A percentile compares a stretch with the other conserved stretches of the same genome.
phyloP scores from a whole-genome alignment of 495 filamentous ascomycete species.

The Letharia lupina region DNA sequence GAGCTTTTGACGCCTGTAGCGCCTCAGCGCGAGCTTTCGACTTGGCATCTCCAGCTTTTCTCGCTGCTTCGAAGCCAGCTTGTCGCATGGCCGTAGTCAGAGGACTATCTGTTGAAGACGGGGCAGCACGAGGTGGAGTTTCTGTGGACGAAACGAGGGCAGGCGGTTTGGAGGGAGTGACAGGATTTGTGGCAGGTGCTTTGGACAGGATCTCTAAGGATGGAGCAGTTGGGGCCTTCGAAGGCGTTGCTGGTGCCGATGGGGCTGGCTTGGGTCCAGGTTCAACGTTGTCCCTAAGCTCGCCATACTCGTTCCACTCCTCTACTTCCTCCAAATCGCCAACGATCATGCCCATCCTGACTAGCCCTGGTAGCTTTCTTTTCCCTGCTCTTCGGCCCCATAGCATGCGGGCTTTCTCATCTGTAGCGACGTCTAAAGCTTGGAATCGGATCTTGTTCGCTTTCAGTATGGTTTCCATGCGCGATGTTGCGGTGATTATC shows the following conservation, averaged over 20 bases:
- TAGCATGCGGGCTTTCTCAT: conserved; percentile 82
- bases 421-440: conserved; percentile 83
- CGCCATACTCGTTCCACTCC: conserved; percentile 98
- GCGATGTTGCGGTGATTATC: conserved; percentile 91
- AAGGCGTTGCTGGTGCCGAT: conserved; percentile 27
- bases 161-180: conserved; percentile 31
- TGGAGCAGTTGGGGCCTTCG: conserved; percentile 18
- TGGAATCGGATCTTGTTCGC: conserved; percentile 90
- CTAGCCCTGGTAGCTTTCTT: conserved; percentile 79
- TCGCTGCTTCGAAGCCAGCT: conserved; percentile 61
- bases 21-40: conserved; percentile 23
- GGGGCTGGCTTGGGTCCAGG: conserved; percentile 47
- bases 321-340: conserved; percentile 89
- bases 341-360: conserved; percentile 77
- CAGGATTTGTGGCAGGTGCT: conserved; percentile 27
- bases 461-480: conserved; percentile 92
- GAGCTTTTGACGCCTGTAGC: not conserved
- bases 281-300: conserved; percentile 72
- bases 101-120: conserved; percentile 18
- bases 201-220: conserved; percentile 36
- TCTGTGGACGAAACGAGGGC: conserved; percentile 12
- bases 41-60: conserved; percentile 42
- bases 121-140: conserved; percentile 5
- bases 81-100: conserved; percentile 51
- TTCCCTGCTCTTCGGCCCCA: conserved; percentile 75